Evolutionary conservation across 2,329 filamentous ascomycete species (phyloP).

Genomic region (Aureobasidium musti): DNA sequence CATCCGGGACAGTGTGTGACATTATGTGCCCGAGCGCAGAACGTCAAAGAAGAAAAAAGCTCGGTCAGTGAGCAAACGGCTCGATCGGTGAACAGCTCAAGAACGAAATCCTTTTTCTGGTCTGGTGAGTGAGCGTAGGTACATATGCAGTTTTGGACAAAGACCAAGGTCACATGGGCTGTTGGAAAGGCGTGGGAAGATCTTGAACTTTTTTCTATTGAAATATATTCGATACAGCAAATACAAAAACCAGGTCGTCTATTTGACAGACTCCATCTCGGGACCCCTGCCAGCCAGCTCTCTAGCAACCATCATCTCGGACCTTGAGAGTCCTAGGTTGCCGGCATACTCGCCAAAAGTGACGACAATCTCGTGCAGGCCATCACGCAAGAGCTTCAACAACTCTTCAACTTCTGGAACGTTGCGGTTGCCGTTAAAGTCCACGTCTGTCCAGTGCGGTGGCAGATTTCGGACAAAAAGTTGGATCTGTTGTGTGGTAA

Average conservation of each 20-base stretch:
- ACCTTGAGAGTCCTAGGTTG: conserved; percentile 67
- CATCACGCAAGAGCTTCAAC: conserved; percentile 63
- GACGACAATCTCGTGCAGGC: conserved; percentile 65
- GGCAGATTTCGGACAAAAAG: conserved; percentile 61
- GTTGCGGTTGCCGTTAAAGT: conserved; percentile 52
- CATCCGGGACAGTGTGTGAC: too few relatives aligned
- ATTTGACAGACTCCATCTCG: conserved; percentile 32
- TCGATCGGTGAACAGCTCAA: background rate
- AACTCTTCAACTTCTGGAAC: conserved; percentile 70
- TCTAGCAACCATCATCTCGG: conserved; percentile 72
- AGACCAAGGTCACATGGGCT: background rate
- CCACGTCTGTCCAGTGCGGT: conserved; percentile 78
- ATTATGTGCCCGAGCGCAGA: too few relatives aligned
- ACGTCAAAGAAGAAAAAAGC: too few relatives aligned
- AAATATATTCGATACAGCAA: background rate
- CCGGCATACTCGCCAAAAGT: conserved; percentile 74
- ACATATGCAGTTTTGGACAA: background rate
- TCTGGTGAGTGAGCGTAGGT: background rate
- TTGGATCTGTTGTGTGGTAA: conserved; percentile 69
- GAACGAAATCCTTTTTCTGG: too few relatives aligned
- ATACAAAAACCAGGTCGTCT: background rate
- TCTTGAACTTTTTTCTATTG: background rate
- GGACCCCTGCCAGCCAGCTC: conserved; percentile 51
- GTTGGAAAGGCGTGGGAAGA: background rate
- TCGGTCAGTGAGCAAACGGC: too few relatives aligned